A percentile compares a stretch with the other conserved stretches of the same genome.
Evolutionary conservation across 2,329 filamentous ascomycete genomes (phyloP).

Genomic region (Neofusicoccum parvum): DNA sequence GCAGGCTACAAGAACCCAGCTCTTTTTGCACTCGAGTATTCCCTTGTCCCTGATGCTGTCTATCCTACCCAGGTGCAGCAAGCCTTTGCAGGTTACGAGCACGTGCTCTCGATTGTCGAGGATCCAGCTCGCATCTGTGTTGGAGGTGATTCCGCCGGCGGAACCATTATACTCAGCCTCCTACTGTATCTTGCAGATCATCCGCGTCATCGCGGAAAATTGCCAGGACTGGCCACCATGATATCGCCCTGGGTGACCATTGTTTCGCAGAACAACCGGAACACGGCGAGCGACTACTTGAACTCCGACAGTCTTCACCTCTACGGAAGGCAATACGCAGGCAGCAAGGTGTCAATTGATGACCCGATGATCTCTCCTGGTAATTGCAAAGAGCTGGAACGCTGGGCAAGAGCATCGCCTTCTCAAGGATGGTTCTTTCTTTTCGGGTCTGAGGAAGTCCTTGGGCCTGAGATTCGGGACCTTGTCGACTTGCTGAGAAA

Average conservation of each 20-base stretch:
- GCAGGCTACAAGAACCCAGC: slow-evolving; percentile 73
- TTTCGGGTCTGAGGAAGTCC: slow-evolving; percentile 77
- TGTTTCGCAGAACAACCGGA: slow-evolving; percentile 65
- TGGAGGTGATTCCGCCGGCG: slow-evolving; percentile 79
- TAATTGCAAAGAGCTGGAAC: slow-evolving; percentile 63
- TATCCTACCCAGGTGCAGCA: slow-evolving; percentile 76
- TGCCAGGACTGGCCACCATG: slow-evolving; percentile 66
- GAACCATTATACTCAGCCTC: slow-evolving; percentile 71
- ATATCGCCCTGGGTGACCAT: slow-evolving; percentile 83
- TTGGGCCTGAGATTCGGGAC: slow-evolving; percentile 68
- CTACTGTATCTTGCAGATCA: slow-evolving; percentile 66
- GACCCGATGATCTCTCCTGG: slow-evolving; percentile 71
- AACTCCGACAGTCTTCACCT: slow-evolving; percentile 65
- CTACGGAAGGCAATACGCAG: slow-evolving; percentile 72
- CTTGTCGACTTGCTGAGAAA: slow-evolving; percentile 60
- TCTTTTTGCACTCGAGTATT: slow-evolving; percentile 79
- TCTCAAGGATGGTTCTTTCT: slow-evolving; percentile 67
- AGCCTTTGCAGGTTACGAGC: slow-evolving; percentile 69
- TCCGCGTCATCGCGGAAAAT: slow-evolving; percentile 44
- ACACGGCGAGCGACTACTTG: slow-evolving; percentile 76
- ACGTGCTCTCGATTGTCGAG: slow-evolving; percentile 61
- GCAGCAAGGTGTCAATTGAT: slow-evolving; percentile 49
- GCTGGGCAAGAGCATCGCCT: slow-evolving; percentile 70
- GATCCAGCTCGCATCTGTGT: slow-evolving; percentile 68
- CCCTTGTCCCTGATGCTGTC: slow-evolving; percentile 71